phyloP scores from a whole-genome alignment of 495 filamentous ascomycete genomes.

The Annulohypoxylon moriforme region DNA sequence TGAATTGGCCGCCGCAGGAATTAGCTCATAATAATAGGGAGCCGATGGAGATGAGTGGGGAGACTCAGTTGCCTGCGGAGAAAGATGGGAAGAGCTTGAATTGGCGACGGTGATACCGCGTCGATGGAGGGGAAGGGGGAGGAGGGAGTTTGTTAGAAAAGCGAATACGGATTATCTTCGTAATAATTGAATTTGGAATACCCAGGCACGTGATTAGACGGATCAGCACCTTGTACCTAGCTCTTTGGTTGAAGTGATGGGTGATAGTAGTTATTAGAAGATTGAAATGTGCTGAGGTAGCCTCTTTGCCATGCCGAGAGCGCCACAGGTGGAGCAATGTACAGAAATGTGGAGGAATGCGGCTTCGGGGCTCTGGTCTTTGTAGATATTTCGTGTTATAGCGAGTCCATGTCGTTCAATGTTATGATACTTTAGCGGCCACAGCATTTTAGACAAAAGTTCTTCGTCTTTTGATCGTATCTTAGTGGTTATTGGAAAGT shows the following conservation, averaged over 20 bases:
- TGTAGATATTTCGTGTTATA: neutral
- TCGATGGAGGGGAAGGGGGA: neutral
- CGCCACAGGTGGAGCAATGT: too few relatives aligned
- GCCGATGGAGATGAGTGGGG: conserved; percentile 27
- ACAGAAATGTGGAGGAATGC: too few relatives aligned
- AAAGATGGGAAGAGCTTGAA: conserved; percentile 13
- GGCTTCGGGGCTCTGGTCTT: neutral
- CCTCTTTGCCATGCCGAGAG: neutral
- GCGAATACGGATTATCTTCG: neutral
- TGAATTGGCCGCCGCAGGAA: conserved; percentile 30
- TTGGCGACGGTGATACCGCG: neutral
- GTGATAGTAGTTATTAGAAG: neutral
- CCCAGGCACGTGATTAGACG: neutral
- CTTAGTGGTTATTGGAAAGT: neutral
- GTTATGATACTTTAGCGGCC: too few relatives aligned
- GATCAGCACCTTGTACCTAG: neutral
- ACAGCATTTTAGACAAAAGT: neutral
- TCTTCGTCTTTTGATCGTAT: neutral
- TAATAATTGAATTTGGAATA: conserved; percentile 6
- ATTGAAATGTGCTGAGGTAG: neutral
- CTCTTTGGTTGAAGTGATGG: neutral
- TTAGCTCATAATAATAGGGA: conserved; percentile 7
- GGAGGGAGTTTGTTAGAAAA: neutral
- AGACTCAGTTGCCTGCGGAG: conserved; percentile 8
- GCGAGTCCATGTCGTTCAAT: neutral